Percentiles rank a stretch among this genome's conserved stretches.
phyloP scores from a whole-genome alignment of 2,329 filamentous ascomycete species.

The Xylaria hypoxylon region DNA sequence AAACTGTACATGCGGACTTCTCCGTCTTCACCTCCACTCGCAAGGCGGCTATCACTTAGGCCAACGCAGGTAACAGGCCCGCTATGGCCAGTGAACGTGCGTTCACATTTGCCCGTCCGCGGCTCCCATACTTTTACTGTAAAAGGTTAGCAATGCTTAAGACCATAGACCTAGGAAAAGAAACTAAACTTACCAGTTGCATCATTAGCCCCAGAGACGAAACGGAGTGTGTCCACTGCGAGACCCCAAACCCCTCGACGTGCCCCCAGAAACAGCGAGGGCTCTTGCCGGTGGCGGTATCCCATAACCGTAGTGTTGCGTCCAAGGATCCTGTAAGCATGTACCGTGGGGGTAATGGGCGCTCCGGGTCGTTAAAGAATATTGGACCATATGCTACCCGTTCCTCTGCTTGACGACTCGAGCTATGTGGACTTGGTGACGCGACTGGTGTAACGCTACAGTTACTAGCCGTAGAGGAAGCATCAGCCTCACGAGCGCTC shows the following conservation, averaged over 20 bases:
- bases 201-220: conserved; percentile 92
- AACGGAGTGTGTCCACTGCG: conserved; percentile 85
- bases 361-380: conserved; percentile 70
- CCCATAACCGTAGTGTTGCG: conserved; percentile 92
- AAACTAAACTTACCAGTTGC: conserved; percentile 65
- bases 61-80: conserved; percentile 95
- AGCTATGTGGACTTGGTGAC: conserved; percentile 42
- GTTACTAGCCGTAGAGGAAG: conserved; percentile 61
- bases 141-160: conserved; percentile 21
- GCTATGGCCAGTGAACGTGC: conserved; percentile 90
- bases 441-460: conserved; percentile 57
- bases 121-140: conserved; percentile 93
- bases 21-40: conserved; percentile 92
- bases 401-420: conserved; percentile 54
- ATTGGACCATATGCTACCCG: conserved; percentile 69
- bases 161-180: background rate
- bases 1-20: conserved; percentile 89
- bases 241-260: conserved; percentile 94
- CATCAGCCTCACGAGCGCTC: conserved; percentile 65
- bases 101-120: conserved; percentile 87
- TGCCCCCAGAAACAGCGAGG: conserved; percentile 96
- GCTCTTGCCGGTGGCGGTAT: conserved; percentile 82
- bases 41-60: conserved; percentile 88
- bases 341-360: conserved; percentile 84
- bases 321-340: conserved; percentile 95